These are phyloP conservation scores for Candida insectorum DNA, from an alignment of 805 yeast species.

Conservation along the genomic window DNA sequence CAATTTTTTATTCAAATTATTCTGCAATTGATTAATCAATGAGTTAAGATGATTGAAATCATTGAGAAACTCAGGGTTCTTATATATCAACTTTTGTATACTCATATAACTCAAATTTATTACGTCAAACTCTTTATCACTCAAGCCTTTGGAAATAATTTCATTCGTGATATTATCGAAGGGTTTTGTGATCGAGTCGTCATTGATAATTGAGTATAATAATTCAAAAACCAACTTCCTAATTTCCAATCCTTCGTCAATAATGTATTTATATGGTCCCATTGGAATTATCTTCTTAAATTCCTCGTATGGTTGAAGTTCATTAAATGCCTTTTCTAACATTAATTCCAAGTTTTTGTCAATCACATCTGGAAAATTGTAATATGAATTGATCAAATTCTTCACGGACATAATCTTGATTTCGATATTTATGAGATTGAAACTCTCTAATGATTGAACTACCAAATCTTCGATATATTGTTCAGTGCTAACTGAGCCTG, in stretches of 20 bases:
- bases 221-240: slow-evolving; percentile 72
- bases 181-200: slow-evolving; percentile 22
- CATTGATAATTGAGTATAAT: slow-evolving; percentile 49
- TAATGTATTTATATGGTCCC: slow-evolving; percentile 83
- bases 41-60: slow-evolving; percentile 18
- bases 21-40: slow-evolving; percentile 33
- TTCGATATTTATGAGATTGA: slow-evolving; percentile 38
- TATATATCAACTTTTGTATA: slow-evolving; percentile 34
- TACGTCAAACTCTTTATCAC: slow-evolving; percentile 61
- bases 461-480: slow-evolving; percentile 12
- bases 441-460: slow-evolving; percentile 25
- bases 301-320: slow-evolving; percentile 52
- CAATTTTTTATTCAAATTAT: slow-evolving; percentile 44
- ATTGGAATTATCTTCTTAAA: slow-evolving; percentile 67
- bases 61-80: slow-evolving; percentile 22
- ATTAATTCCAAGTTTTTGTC: slow-evolving; percentile 14
- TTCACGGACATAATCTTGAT: slow-evolving; percentile 33
- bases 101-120: slow-evolving; percentile 49
- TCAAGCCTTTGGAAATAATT: slow-evolving; percentile 48
- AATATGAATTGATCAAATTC: slow-evolving; percentile 11
- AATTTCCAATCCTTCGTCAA: slow-evolving; percentile 73
- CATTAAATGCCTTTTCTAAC: slow-evolving; percentile 52
- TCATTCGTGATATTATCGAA: slow-evolving; percentile 34
- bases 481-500: too few species aligned
- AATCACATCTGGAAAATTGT: slow-evolving; percentile 7